Conservation (phyloP, 495 filamentous ascomycete genomes). For the Stereocaulon alpinum region DNA sequence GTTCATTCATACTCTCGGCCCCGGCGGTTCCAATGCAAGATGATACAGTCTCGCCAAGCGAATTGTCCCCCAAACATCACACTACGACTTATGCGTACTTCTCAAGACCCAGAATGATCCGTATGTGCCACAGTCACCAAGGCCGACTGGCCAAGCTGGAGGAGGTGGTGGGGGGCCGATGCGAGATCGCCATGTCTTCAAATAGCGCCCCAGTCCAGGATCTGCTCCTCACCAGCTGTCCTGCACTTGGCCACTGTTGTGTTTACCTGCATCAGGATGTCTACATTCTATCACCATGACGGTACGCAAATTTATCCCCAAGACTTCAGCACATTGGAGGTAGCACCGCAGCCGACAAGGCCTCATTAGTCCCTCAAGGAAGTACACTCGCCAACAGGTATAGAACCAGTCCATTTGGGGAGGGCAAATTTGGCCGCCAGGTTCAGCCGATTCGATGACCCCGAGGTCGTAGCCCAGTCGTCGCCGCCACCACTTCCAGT, state of each 20-base stretch:
- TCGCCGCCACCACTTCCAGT: background rate
- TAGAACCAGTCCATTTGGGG: background rate
- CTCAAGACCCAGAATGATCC: background rate
- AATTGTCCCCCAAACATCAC: background rate
- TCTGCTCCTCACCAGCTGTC: background rate
- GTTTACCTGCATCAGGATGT: background rate
- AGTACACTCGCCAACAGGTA: background rate
- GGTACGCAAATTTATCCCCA: background rate
- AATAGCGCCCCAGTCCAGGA: background rate
- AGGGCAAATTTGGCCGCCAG: background rate
- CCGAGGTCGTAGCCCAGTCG: background rate
- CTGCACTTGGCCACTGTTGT: background rate
- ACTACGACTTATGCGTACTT: background rate
- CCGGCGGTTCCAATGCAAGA: too few species aligned
- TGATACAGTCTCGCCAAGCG: background rate
- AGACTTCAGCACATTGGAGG: conserved; percentile 4
- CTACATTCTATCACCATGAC: background rate
- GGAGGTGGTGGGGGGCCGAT: background rate
- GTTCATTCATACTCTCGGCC: too few species aligned
- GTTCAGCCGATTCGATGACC: background rate
- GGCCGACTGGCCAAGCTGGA: background rate
- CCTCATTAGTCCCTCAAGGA: background rate
- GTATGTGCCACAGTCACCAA: background rate
- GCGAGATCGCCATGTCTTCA: background rate
- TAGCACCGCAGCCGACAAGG: background rate